Evolutionary conservation across 2,329 filamentous ascomycete species (phyloP).

Genomic region (Celoporthe dispersa): DNA sequence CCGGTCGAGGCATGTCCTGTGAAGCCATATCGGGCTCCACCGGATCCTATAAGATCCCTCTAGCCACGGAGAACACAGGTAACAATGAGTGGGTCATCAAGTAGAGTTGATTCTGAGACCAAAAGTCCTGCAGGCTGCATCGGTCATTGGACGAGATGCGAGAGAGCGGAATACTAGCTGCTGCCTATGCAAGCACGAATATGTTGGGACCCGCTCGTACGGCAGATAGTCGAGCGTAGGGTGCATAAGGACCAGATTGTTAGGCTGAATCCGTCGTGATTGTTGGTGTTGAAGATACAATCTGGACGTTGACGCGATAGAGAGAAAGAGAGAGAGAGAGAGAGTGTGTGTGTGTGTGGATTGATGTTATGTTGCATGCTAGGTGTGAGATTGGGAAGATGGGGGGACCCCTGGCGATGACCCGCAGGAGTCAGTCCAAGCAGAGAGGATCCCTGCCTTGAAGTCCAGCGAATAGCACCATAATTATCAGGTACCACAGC

Average conservation of each 20-base stretch:
- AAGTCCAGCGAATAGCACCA: not conserved
- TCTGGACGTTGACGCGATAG: not conserved
- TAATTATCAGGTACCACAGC: not conserved
- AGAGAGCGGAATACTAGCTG: not conserved
- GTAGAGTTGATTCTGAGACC: not conserved
- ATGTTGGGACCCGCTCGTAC: not conserved
- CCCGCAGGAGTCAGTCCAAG: not conserved
- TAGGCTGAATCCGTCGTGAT: not conserved
- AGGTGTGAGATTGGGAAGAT: not conserved
- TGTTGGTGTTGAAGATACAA: not conserved
- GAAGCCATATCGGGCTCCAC: slow-evolving; percentile 1
- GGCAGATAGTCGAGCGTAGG: not conserved
- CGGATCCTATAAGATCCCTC: not conserved
- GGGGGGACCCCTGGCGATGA: not conserved
- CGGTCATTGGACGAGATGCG: not conserved
- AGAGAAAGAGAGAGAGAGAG: too few relatives aligned
- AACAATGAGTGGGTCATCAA: not conserved
- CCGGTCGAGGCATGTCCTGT: not conserved
- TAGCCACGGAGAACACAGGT: not conserved
- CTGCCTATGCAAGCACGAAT: not conserved
- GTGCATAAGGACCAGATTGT: not conserved
- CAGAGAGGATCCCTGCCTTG: not conserved
- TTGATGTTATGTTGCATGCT: not conserved
- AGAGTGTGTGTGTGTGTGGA: not conserved
- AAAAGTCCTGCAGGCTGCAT: not conserved